phyloP scores from a whole-genome alignment of 1,284 basidiomycete genomes.

The Apiotrichum akiyoshidainum region DNA sequence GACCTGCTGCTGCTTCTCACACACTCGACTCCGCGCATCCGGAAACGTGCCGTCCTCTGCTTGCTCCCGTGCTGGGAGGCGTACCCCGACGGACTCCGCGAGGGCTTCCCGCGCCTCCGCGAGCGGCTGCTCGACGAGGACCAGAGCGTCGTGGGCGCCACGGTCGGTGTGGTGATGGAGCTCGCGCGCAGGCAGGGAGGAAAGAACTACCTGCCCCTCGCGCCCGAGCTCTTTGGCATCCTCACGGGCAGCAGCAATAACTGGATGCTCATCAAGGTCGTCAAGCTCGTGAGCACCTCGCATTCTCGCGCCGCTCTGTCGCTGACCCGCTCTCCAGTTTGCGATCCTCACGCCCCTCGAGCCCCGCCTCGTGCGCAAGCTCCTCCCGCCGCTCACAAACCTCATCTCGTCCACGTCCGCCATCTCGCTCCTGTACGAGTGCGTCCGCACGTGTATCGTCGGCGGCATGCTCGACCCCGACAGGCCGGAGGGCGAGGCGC shows the following conservation, averaged over 20 bases:
- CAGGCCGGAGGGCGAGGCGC: conserved; percentile 63
- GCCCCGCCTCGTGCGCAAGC: conserved; percentile 86
- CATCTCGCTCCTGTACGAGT: conserved; percentile 94
- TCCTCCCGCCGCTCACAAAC: conserved; percentile 87
- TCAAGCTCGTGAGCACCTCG: conserved; percentile 71
- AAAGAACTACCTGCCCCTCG: conserved; percentile 72
- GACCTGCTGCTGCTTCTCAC: conserved; percentile 86
- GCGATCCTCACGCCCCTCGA: conserved; percentile 86
- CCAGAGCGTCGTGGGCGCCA: conserved; percentile 82
- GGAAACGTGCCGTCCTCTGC: conserved; percentile 82
- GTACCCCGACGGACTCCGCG: conserved; percentile 69
- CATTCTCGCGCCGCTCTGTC: background rate
- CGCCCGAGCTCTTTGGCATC: conserved; percentile 91
- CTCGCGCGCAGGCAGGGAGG: conserved; percentile 72
- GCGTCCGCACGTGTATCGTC: conserved; percentile 95
- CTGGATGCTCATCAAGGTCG: conserved; percentile 99
- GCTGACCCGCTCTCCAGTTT: conserved; percentile 59
- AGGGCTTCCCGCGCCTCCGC: conserved; percentile 67
- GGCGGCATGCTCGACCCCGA: conserved; percentile 88
- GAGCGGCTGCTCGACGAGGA: conserved; percentile 87
- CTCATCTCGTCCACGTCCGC: conserved; percentile 90
- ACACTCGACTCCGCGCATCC: conserved; percentile 80
- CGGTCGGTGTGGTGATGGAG: conserved; percentile 93
- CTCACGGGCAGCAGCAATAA: conserved; percentile 93
- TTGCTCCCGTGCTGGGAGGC: conserved; percentile 73